Percentiles rank a stretch among this genome's conserved stretches.
Conservation (phyloP, 2,329 filamentous ascomycete species). For the Hypoxylon sp. region DNA sequence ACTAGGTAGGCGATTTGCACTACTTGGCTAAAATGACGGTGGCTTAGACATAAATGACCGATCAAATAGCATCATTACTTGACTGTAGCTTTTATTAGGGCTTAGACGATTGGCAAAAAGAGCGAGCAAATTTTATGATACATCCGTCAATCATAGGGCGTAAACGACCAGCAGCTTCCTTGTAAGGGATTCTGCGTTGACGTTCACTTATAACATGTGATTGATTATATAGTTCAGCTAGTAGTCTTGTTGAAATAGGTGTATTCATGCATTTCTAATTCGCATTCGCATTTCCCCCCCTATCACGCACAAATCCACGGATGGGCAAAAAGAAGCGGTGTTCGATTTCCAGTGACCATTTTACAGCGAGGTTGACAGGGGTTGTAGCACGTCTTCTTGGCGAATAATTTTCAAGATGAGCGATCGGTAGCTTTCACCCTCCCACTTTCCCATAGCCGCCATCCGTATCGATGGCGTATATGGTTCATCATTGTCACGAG, state of each 20-base stretch:
- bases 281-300: constrained; percentile 1
- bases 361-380: constrained; percentile 30
- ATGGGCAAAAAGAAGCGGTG: constrained; percentile 24
- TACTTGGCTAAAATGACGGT: constrained; percentile 30
- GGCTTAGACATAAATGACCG: not conserved
- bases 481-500: constrained; percentile 22
- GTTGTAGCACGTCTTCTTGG: constrained; percentile 40
- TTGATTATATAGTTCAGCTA: not conserved
- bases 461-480: constrained; percentile 18
- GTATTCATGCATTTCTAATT: not conserved
- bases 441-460: not conserved
- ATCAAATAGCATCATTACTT: not conserved
- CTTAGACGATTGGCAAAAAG: constrained; percentile 29
- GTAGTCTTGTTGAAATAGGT: not conserved
- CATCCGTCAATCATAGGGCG: constrained; percentile 26
- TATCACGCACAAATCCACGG: constrained; percentile 5
- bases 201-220: not conserved
- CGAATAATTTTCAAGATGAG: constrained; percentile 38
- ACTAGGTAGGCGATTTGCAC: constrained; percentile 10
- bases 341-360: constrained; percentile 23
- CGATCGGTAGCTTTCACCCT: constrained; percentile 13
- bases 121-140: constrained; percentile 22
- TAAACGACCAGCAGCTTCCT: constrained; percentile 11
- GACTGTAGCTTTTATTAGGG: constrained; percentile 17
- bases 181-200: not conserved